These are phyloP conservation scores for Pythium folliculosum DNA, from an alignment of 352 stramenopile species.

Conservation along the genomic window DNA sequence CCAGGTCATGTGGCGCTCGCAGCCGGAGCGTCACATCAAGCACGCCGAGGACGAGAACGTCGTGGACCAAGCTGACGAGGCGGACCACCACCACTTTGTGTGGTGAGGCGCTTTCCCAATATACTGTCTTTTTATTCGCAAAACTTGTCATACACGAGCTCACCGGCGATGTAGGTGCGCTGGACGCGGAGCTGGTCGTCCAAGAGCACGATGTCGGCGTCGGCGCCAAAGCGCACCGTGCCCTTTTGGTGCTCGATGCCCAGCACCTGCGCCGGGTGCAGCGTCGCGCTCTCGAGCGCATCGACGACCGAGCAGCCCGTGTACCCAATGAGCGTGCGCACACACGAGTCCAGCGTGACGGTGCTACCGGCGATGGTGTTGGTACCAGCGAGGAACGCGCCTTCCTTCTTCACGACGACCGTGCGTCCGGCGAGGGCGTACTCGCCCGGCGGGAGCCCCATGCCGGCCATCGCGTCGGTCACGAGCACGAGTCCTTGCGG, in stretches of 20 bases:
- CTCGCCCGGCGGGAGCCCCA: constrained; percentile 69
- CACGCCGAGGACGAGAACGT: constrained; percentile 79
- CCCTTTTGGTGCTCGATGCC: constrained; percentile 64
- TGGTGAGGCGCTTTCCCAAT: constrained; percentile 41
- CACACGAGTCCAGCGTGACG: constrained; percentile 81
- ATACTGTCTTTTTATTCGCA: background rate
- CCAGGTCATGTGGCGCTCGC: constrained; percentile 93
- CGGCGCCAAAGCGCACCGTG: constrained; percentile 67
- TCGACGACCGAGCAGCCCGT: constrained; percentile 80
- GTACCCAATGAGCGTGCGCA: constrained; percentile 79
- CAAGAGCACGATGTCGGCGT: constrained; percentile 85
- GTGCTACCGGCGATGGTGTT: constrained; percentile 86
- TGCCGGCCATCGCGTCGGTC: constrained; percentile 82
- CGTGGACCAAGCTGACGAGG: constrained; percentile 79
- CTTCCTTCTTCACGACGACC: constrained; percentile 53
- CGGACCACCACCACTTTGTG: constrained; percentile 83
- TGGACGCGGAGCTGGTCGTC: constrained; percentile 68
- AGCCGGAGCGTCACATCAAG: constrained; percentile 76
- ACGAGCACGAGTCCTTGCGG: constrained; percentile 80
- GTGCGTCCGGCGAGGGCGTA: constrained; percentile 76
- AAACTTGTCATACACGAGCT: constrained; percentile 51
- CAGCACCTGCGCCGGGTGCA: constrained; percentile 74
- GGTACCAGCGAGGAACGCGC: constrained; percentile 62
- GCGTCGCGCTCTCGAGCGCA: constrained; percentile 70
- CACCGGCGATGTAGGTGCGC: constrained; percentile 74